phyloP scores from a whole-genome alignment of 192 early-diverging fungal species.

The Jimgerdemannia lactiflua region DNA sequence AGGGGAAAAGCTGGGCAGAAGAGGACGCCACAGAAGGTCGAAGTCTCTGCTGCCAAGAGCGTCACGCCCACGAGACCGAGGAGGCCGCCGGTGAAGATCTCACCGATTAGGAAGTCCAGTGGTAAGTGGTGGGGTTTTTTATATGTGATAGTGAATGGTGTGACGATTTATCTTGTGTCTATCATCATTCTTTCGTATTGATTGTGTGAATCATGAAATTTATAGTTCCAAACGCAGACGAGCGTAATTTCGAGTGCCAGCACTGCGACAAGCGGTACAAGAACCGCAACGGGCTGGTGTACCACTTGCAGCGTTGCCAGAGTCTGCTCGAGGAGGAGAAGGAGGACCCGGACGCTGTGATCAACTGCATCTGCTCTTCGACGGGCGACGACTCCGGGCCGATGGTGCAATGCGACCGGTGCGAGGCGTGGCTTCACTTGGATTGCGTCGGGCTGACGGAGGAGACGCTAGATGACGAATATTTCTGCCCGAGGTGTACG shows the following conservation, averaged over 20 bases:
- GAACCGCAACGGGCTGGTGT: slow-evolving; percentile 54
- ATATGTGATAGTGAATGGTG: not conserved
- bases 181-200: too few relatives aligned
- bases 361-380: slow-evolving; percentile 49
- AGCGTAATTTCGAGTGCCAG: slow-evolving; percentile 38
- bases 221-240: slow-evolving; percentile 1
- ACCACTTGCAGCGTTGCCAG: slow-evolving; percentile 27
- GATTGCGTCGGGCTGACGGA: slow-evolving; percentile 61
- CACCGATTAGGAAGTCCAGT: not conserved
- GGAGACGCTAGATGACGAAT: slow-evolving; percentile 55
- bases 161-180: not conserved
- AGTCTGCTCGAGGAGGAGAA: slow-evolving; percentile 24
- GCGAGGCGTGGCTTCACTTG: slow-evolving; percentile 68
- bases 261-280: slow-evolving; percentile 64
- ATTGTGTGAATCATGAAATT: too few relatives aligned
- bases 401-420: slow-evolving; percentile 78
- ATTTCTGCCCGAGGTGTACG: slow-evolving; percentile 60
- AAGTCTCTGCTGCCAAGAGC: too few relatives aligned
- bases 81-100: not conserved
- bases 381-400: slow-evolving; percentile 41
- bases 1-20: not conserved
- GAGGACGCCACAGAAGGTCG: not conserved
- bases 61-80: not conserved
- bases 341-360: slow-evolving; percentile 23
- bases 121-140: not conserved